Conservation (phyloP, 2,329 filamentous ascomycete genomes). For the Coniochaeta sp. region DNA sequence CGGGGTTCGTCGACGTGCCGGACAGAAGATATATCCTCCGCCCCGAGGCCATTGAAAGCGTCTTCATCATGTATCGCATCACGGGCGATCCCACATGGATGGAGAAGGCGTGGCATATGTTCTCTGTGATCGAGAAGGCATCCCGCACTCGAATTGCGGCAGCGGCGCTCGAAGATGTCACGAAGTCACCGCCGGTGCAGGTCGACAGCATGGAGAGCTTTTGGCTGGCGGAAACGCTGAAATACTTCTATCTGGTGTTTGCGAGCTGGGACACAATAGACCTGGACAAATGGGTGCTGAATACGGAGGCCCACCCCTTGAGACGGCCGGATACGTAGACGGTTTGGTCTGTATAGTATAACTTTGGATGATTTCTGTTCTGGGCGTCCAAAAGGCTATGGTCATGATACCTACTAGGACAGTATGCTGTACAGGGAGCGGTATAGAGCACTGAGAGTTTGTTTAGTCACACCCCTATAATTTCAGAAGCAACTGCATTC, state of each 20-base stretch:
- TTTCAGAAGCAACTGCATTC: not conserved
- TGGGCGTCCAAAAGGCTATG: not conserved
- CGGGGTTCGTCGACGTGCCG: conserved; percentile 47
- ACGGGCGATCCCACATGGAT: conserved; percentile 60
- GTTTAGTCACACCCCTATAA: not conserved
- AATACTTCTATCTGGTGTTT: conserved; percentile 61
- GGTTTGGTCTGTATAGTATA: not conserved
- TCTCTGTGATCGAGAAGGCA: conserved; percentile 51
- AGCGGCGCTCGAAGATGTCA: conserved; percentile 61
- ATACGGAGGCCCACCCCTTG: conserved; percentile 49
- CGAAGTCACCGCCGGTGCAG: conserved; percentile 25
- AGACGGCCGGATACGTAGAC: conserved; percentile 18
- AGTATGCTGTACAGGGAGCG: not conserved
- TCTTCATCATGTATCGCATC: conserved; percentile 71
- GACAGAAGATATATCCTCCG: conserved; percentile 58
- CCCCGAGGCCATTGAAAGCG: conserved; percentile 73
- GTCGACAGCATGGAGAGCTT: conserved; percentile 68
- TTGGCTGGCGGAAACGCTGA: conserved; percentile 63
- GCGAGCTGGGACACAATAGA: conserved; percentile 49
- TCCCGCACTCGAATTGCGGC: conserved; percentile 57
- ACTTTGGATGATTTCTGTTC: not conserved
- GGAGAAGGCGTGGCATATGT: conserved; percentile 70
- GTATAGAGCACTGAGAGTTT: not conserved
- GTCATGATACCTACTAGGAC: not conserved
- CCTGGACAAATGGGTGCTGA: conserved; percentile 56